Evolutionary conservation across 2,329 filamentous ascomycete genomes (phyloP).

Genomic region (Gyromitra esculenta): DNA sequence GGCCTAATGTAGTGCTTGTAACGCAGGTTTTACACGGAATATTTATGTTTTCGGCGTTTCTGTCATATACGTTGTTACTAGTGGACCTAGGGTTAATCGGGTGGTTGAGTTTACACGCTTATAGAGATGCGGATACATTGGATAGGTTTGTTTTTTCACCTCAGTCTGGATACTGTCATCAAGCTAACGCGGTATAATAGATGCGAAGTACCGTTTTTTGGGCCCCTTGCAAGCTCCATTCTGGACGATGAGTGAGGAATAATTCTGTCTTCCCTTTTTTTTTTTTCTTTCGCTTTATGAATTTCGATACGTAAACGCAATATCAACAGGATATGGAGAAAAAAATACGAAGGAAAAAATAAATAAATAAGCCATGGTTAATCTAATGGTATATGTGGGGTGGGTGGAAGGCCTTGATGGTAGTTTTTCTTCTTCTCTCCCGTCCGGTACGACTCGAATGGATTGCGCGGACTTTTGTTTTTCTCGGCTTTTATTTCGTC

Average conservation of each 20-base stretch:
- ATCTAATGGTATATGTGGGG: slow-evolving; percentile 33
- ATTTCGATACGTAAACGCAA: slow-evolving; percentile 20
- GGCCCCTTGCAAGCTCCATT: slow-evolving; percentile 83
- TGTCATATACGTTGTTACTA: slow-evolving; percentile 84
- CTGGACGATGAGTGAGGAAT: slow-evolving; percentile 78
- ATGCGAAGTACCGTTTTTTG: slow-evolving; percentile 88
- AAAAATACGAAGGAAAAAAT: neutral
- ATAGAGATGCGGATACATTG: slow-evolving; percentile 78
- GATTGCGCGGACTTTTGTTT: neutral
- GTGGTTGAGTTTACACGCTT: slow-evolving; percentile 80
- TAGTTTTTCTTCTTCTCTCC: slow-evolving; percentile 7
- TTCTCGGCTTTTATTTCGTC: slow-evolving; percentile 22
- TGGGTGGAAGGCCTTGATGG: slow-evolving; percentile 26
- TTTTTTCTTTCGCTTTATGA: slow-evolving; percentile 16
- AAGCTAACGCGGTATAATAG: slow-evolving; percentile 66
- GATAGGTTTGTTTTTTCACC: slow-evolving; percentile 65
- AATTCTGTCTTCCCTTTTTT: slow-evolving; percentile 42
- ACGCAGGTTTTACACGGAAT: slow-evolving; percentile 78
- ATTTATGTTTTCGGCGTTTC: slow-evolving; percentile 82
- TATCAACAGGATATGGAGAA: slow-evolving; percentile 11
- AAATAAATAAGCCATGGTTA: slow-evolving; percentile 1
- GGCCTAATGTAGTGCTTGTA: slow-evolving; percentile 62
- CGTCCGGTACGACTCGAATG: neutral
- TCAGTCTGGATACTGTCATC: slow-evolving; percentile 59
- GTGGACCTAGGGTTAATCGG: slow-evolving; percentile 79